Percentiles rank a stretch among this genome's conserved stretches.
These are phyloP conservation scores for Irpex rosettiformis DNA, from an alignment of 1,284 basidiomycete species.

Conservation along the genomic window DNA sequence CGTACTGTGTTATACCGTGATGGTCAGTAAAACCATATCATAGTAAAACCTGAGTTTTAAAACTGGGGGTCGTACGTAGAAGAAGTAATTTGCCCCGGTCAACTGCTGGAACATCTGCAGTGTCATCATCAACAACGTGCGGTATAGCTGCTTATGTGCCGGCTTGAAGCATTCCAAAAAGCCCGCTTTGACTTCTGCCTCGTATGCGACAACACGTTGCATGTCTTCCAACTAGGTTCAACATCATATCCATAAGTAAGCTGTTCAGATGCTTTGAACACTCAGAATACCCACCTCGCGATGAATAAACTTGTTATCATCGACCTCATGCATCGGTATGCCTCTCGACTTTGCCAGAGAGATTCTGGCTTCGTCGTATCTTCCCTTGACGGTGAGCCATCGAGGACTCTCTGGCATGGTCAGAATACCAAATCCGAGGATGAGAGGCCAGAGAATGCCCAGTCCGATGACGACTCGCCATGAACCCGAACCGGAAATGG, in stretches of 20 bases:
- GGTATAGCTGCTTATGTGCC: slow-evolving; percentile 52
- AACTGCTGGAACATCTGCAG: slow-evolving; percentile 76
- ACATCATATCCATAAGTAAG: neutral
- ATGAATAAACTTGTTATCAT: slow-evolving; percentile 41
- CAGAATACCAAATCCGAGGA: slow-evolving; percentile 65
- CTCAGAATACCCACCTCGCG: slow-evolving; percentile 34
- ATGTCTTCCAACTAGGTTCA: slow-evolving; percentile 42
- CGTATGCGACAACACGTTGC: slow-evolving; percentile 41
- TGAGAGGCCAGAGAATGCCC: slow-evolving; percentile 65
- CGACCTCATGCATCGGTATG: slow-evolving; percentile 37
- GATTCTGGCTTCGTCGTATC: slow-evolving; percentile 47
- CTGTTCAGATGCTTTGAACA: neutral
- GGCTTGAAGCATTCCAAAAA: slow-evolving; percentile 64
- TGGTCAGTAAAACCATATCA: too few relatives aligned
- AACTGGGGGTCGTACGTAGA: slow-evolving; percentile 38
- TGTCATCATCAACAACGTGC: slow-evolving; percentile 63
- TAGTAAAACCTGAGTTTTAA: too few relatives aligned
- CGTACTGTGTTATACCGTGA: slow-evolving; percentile 35
- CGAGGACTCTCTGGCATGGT: slow-evolving; percentile 79
- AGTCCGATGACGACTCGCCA: slow-evolving; percentile 73
- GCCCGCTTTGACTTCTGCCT: slow-evolving; percentile 41
- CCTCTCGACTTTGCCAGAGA: slow-evolving; percentile 59
- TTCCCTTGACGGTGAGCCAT: slow-evolving; percentile 57
- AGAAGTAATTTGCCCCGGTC: slow-evolving; percentile 70
- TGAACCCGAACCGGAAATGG: slow-evolving; percentile 43